Conservation (phyloP, 495 filamentous ascomycete genomes). For the Daldinia grandis region DNA sequence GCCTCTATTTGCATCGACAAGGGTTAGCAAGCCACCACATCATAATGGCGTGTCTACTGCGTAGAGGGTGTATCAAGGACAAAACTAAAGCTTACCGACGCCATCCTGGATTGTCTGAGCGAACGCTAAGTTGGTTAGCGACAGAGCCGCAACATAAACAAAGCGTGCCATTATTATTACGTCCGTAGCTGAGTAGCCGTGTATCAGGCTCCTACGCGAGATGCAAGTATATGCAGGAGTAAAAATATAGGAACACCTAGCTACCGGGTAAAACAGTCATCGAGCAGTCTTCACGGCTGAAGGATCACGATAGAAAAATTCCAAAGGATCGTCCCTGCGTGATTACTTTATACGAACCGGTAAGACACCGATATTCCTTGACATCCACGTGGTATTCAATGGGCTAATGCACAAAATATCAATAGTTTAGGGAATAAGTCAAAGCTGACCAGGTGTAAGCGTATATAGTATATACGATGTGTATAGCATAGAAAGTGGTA, state of each 20-base stretch:
- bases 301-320: background rate
- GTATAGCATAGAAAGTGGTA: background rate
- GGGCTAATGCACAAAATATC: background rate
- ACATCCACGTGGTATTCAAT: background rate
- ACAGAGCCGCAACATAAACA: slow-evolving; percentile 34
- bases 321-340: background rate
- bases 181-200: background rate
- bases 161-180: slow-evolving; percentile 28
- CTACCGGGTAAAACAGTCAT: background rate
- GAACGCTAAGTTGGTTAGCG: slow-evolving; percentile 33
- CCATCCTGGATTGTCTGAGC: slow-evolving; percentile 35
- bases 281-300: background rate
- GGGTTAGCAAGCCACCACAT: slow-evolving; percentile 23
- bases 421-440: background rate
- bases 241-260: background rate
- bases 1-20: slow-evolving; percentile 15
- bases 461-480: background rate
- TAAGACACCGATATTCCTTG: background rate
- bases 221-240: background rate
- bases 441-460: background rate
- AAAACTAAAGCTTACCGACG: slow-evolving; percentile 23
- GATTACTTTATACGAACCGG: background rate
- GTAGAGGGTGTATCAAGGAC: background rate
- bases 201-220: background rate
- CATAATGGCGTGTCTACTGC: background rate